phyloP scores from a whole-genome alignment of 345 rosid species.

The Moricandia moricandioides region DNA sequence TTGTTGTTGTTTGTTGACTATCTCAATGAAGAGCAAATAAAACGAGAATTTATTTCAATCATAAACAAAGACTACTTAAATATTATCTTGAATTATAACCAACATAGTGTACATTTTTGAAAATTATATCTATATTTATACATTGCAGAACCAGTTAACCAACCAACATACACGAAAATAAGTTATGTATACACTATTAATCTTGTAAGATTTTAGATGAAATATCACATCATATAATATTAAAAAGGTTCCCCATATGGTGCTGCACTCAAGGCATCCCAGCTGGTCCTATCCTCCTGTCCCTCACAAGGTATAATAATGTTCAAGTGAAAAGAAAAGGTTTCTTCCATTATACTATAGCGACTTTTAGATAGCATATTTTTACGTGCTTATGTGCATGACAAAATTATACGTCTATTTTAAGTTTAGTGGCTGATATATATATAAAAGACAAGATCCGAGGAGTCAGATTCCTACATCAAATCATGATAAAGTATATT shows the following conservation, averaged over 20 bases:
- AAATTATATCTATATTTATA: background rate
- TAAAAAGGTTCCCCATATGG: background rate
- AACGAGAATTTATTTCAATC: background rate
- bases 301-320: background rate
- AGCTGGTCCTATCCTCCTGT: conserved; percentile 10
- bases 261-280: conserved; percentile 5
- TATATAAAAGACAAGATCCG: conserved; percentile 7
- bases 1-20: background rate
- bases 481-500: background rate
- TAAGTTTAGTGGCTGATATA: conserved; percentile 11
- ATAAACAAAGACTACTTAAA: background rate
- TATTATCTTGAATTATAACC: background rate
- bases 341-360: background rate
- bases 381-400: background rate
- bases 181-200: background rate
- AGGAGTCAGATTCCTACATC: conserved; percentile 31
- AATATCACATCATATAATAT: conserved; percentile 1
- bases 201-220: background rate
- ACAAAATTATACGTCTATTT: conserved; percentile 12
- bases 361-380: conserved; percentile 13
- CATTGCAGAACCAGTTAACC: background rate
- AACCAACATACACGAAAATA: background rate
- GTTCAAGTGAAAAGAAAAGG: background rate
- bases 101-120: background rate
- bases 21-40: background rate